A percentile compares a stretch with the other conserved stretches of the same genome.
phyloP scores from a whole-genome alignment of 768 basidiomycete genomes.

The Termitomyces eurrhizus region DNA sequence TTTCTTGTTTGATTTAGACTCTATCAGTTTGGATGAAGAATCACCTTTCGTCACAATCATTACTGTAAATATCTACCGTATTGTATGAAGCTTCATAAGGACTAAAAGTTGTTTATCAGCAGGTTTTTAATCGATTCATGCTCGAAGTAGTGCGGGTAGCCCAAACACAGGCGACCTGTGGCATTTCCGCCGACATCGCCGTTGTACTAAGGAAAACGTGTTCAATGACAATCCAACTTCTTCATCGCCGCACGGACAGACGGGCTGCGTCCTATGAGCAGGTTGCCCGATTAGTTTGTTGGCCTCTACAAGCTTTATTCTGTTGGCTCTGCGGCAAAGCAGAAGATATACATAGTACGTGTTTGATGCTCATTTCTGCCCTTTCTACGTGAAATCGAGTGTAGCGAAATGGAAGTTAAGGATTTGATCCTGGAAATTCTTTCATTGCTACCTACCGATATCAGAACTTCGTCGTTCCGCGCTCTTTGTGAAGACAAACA shows the following conservation, averaged over 20 bases:
- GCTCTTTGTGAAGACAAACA: slow-evolving; percentile 18
- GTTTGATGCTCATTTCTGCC: background rate
- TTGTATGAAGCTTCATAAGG: background rate
- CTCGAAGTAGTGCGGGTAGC: slow-evolving; percentile 5
- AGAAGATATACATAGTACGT: slow-evolving; percentile 22
- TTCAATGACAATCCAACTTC: slow-evolving; percentile 21
- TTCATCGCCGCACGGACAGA: slow-evolving; percentile 17
- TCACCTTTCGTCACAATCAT: slow-evolving; percentile 2
- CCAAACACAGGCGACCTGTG: slow-evolving; percentile 2
- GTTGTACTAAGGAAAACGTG: slow-evolving; percentile 26
- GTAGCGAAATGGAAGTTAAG: slow-evolving; percentile 22
- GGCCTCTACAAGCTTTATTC: slow-evolving; percentile 27
- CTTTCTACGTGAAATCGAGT: background rate
- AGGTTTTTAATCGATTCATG: slow-evolving; percentile 20
- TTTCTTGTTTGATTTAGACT: background rate
- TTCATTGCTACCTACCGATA: slow-evolving; percentile 17
- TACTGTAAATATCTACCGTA: slow-evolving; percentile 7
- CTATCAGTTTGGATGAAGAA: slow-evolving; percentile 2
- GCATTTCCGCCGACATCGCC: slow-evolving; percentile 13
- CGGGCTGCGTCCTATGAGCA: slow-evolving; percentile 12
- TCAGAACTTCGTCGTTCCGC: slow-evolving; percentile 16
- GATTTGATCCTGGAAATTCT: slow-evolving; percentile 29
- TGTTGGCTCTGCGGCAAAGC: slow-evolving; percentile 18
- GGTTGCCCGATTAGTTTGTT: slow-evolving; percentile 20
- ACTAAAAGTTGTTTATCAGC: slow-evolving; percentile 17